These are phyloP conservation scores for Globisporangium recalcitrans DNA, from an alignment of 352 stramenopile genomes.

Conservation along the genomic window DNA sequence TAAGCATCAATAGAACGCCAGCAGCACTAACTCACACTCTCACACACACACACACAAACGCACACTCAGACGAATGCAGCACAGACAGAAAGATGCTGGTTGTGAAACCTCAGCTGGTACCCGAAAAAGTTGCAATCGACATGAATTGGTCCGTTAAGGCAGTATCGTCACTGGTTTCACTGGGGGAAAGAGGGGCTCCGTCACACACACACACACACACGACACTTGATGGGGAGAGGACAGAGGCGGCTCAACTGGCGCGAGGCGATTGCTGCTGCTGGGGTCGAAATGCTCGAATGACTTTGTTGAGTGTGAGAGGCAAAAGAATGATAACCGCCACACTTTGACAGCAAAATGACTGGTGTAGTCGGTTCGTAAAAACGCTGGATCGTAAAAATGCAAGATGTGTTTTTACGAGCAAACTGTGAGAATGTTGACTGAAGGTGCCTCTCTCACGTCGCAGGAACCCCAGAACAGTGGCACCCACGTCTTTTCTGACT, in stretches of 20 bases:
- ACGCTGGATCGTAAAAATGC: neutral
- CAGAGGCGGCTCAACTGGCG: neutral
- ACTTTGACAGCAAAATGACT: neutral
- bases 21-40: neutral
- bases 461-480: too few species aligned
- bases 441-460: neutral
- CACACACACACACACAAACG: conserved; percentile 2
- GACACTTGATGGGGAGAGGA: neutral
- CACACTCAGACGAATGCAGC: conserved; percentile 1
- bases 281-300: conserved; percentile 8
- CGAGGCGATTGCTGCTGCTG: neutral
- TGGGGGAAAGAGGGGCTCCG: neutral
- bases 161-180: conserved; percentile 68
- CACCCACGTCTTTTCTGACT: too few species aligned
- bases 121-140: conserved; percentile 89
- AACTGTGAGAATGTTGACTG: neutral
- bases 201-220: neutral
- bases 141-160: conserved; percentile 86
- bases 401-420: neutral
- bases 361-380: neutral
- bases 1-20: conserved; percentile 54
- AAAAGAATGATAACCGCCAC: too few species aligned
- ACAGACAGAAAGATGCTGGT: neutral
- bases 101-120: conserved; percentile 81
- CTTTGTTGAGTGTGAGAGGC: neutral